Percentiles rank a stretch among this genome's conserved stretches.
These are phyloP conservation scores for Epichloe coenophiala DNA, from an alignment of 2,329 filamentous ascomycete species.

Conservation along the genomic window DNA sequence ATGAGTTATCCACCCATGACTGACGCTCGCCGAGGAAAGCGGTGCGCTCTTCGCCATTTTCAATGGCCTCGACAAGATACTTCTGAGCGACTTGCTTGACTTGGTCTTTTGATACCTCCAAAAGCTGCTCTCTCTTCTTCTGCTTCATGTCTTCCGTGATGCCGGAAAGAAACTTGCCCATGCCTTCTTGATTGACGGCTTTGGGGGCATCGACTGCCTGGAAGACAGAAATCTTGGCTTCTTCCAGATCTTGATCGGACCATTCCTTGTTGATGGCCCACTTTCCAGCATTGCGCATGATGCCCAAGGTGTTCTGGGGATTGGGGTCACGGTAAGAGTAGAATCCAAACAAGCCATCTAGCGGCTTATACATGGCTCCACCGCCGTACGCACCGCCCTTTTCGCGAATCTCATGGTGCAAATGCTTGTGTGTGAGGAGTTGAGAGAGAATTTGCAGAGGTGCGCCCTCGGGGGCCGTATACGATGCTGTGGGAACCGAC, in stretches of 20 bases:
- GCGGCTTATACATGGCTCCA: conserved; percentile 66
- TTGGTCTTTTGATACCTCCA: conserved; percentile 73
- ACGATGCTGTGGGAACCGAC: conserved; percentile 71
- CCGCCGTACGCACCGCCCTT: conserved; percentile 95
- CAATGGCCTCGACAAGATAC: conserved; percentile 59
- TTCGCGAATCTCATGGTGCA: conserved; percentile 95
- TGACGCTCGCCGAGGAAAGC: conserved; percentile 76
- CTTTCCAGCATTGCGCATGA: conserved; percentile 69
- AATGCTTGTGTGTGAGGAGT: conserved; percentile 86
- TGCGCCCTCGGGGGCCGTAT: conserved; percentile 60
- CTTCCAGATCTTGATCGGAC: conserved; percentile 76
- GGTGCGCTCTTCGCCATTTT: conserved; percentile 45
- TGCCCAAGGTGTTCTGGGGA: conserved; percentile 71
- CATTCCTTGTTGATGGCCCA: conserved; percentile 76
- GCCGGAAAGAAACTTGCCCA: conserved; percentile 72
- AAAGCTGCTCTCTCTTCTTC: conserved; percentile 63
- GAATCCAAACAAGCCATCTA: conserved; percentile 83
- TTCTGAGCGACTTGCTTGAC: conserved; percentile 70
- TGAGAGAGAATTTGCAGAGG: conserved; percentile 80
- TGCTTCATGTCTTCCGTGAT: conserved; percentile 85
- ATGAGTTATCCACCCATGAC: conserved; percentile 59
- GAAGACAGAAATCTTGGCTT: conserved; percentile 92
- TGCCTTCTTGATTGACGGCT: conserved; percentile 77
- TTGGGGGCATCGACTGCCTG: conserved; percentile 81
- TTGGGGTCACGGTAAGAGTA: conserved; percentile 97